Conservation (phyloP, 768 basidiomycete species). For the Leccinum olivaceopallidum region DNA sequence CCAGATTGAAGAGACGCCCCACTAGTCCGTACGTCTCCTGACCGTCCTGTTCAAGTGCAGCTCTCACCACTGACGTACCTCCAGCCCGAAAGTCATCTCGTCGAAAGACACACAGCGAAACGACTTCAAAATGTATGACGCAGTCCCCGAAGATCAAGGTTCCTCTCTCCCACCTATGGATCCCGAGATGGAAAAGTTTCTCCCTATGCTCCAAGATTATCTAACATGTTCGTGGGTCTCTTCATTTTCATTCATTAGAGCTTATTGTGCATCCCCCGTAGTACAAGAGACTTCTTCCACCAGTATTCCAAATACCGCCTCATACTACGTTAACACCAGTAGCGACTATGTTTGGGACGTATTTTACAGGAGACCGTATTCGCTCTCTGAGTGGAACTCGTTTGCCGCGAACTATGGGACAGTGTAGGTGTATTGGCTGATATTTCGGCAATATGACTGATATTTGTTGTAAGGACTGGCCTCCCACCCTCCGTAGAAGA, state of each 20-base stretch:
- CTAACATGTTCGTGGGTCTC: slow-evolving; percentile 48
- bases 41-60: background rate
- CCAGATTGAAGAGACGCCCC: slow-evolving; percentile 27
- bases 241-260: background rate
- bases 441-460: background rate
- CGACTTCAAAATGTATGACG: slow-evolving; percentile 73
- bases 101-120: slow-evolving; percentile 46
- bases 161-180: slow-evolving; percentile 38
- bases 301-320: slow-evolving; percentile 1
- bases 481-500: slow-evolving; percentile 59
- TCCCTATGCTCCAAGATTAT: slow-evolving; percentile 78
- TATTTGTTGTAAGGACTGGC: slow-evolving; percentile 48
- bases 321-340: slow-evolving; percentile 3
- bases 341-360: slow-evolving; percentile 85
- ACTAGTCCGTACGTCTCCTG: slow-evolving; percentile 43
- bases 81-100: slow-evolving; percentile 58
- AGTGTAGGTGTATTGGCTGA: slow-evolving; percentile 44
- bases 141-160: slow-evolving; percentile 47
- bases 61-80: background rate
- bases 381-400: slow-evolving; percentile 60
- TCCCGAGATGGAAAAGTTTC: slow-evolving; percentile 72
- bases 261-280: slow-evolving; percentile 12
- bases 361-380: slow-evolving; percentile 70
- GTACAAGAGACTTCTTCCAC: slow-evolving; percentile 28
- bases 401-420: slow-evolving; percentile 59